Conservation (phyloP, 208 protist genomes). For the Crithidia expoeki region DNA sequence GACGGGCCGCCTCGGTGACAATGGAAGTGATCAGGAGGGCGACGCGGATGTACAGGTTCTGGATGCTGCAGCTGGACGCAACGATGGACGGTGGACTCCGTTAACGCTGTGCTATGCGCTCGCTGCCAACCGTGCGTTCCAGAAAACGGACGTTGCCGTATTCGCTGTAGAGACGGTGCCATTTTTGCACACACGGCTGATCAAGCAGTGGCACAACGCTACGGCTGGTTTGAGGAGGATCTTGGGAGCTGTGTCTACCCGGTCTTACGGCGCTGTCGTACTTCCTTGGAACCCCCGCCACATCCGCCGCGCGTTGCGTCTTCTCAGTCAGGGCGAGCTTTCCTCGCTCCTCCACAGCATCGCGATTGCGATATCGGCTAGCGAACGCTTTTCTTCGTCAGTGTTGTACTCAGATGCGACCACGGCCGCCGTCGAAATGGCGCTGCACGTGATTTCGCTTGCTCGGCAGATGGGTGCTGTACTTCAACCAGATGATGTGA, state of each 20-base stretch:
- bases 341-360: slow-evolving; percentile 32
- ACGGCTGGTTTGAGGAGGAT: slow-evolving; percentile 51
- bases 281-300: slow-evolving; percentile 77
- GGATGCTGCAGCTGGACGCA: slow-evolving; percentile 7
- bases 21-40: slow-evolving; percentile 4
- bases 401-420: slow-evolving; percentile 41
- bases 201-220: slow-evolving; percentile 87
- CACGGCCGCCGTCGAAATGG: slow-evolving; percentile 50
- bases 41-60: slow-evolving; percentile 34
- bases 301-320: slow-evolving; percentile 64
- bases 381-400: slow-evolving; percentile 24
- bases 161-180: slow-evolving; percentile 70
- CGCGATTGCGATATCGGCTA: slow-evolving; percentile 19
- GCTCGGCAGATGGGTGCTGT: slow-evolving; percentile 60
- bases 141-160: slow-evolving; percentile 32
- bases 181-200: slow-evolving; percentile 71
- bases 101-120: slow-evolving; percentile 68
- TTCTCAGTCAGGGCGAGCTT: slow-evolving; percentile 45
- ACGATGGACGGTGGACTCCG: slow-evolving; percentile 37
- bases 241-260: slow-evolving; percentile 28
- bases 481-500: slow-evolving; percentile 48
- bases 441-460: slow-evolving; percentile 72
- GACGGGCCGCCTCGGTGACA: neutral
- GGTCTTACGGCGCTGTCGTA: slow-evolving; percentile 28
- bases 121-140: slow-evolving; percentile 16